Percentiles rank a stretch among this genome's conserved stretches.
These are phyloP conservation scores for Cajanus cajan DNA, from an alignment of 306 rosid genomes.

Conservation along the genomic window DNA sequence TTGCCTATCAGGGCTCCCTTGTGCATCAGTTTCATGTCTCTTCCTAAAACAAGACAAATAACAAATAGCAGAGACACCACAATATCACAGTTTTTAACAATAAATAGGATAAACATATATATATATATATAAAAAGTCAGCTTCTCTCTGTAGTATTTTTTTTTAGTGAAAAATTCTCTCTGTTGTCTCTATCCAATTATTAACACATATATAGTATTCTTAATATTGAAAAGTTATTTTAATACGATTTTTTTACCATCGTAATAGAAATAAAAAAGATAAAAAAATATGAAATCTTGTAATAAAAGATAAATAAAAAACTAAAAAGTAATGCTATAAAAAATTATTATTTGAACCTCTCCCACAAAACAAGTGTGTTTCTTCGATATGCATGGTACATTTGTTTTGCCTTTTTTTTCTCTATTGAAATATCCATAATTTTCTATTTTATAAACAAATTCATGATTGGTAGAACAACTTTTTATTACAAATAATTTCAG, in stretches of 20 bases:
- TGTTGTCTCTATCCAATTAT: constrained; percentile 1
- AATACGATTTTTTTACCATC: neutral
- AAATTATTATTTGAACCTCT: neutral
- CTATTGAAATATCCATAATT: neutral
- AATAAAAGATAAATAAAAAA: neutral
- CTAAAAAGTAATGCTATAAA: neutral
- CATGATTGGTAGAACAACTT: neutral
- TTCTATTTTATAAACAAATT: neutral
- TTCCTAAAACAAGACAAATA: constrained; percentile 33
- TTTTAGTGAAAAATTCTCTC: no score
- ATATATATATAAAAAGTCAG: neutral
- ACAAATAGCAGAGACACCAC: constrained; percentile 3
- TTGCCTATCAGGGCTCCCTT: constrained; percentile 6
- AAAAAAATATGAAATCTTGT: neutral
- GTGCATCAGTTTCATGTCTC: constrained; percentile 22
- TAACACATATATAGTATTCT: neutral
- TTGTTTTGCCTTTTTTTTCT: neutral
- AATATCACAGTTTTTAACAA: neutral
- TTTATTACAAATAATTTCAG: neutral
- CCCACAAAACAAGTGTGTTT: neutral
- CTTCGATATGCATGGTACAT: neutral
- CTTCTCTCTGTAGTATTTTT: neutral
- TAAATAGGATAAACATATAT: neutral
- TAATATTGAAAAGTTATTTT: neutral
- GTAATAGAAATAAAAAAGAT: neutral